Conservation (phyloP, 148 eudicot species). For the Rhododendron ovatum region DNA sequence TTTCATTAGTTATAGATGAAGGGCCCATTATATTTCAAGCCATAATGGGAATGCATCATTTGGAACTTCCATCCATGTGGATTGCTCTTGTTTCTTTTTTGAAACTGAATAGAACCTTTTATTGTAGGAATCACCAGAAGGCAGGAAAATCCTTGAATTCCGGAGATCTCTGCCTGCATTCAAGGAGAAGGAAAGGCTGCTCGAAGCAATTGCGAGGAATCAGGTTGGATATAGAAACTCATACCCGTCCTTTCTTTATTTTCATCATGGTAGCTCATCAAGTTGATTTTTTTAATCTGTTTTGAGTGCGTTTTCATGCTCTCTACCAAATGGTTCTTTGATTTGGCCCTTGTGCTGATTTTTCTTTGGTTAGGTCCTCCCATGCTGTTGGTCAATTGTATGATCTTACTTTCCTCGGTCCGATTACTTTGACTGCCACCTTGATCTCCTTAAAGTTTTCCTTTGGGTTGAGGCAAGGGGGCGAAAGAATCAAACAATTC, state of each 20-base stretch:
- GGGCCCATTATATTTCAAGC: background rate
- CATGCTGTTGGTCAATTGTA: background rate
- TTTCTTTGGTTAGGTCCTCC: background rate
- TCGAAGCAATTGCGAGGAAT: constrained; percentile 90
- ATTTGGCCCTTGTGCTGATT: background rate
- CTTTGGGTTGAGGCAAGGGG: background rate
- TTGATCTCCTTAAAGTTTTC: background rate
- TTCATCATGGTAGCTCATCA: background rate
- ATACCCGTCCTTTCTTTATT: background rate
- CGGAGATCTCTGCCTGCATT: constrained; percentile 87
- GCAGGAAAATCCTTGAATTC: constrained; percentile 75
- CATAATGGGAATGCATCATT: background rate
- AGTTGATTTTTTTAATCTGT: background rate
- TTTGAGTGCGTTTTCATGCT: background rate
- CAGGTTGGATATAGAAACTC: constrained; percentile 48
- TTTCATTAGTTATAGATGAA: background rate
- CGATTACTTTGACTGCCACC: background rate
- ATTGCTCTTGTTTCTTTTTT: background rate
- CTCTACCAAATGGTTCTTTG: background rate
- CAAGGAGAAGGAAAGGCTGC: constrained; percentile 88
- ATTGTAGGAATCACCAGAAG: constrained; percentile 93
- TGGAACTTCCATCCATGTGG: background rate
- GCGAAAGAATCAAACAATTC: background rate
- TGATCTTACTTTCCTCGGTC: background rate
- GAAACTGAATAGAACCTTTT: constrained; percentile 6